Conservation (phyloP, 2,329 filamentous ascomycete species). For the Thielaviopsis euricoi region DNA sequence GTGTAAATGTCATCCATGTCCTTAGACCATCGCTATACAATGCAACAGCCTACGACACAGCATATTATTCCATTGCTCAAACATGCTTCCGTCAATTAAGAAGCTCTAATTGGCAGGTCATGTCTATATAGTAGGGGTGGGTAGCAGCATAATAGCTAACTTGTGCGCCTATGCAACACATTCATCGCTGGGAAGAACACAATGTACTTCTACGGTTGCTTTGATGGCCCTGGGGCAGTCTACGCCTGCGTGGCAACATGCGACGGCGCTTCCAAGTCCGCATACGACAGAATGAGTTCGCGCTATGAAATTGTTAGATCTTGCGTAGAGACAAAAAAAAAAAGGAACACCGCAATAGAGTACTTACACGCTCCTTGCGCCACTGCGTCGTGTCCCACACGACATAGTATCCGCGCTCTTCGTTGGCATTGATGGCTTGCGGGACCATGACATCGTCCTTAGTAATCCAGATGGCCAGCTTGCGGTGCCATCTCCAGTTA, state of each 20-base stretch:
- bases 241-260: not conserved
- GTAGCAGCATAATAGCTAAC: not conserved
- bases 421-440: slow-evolving; percentile 37
- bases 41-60: not conserved
- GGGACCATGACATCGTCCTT: slow-evolving; percentile 52
- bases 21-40: not conserved
- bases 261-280: slow-evolving; percentile 36
- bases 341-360: too few relatives aligned
- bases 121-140: not conserved
- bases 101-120: not conserved
- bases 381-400: slow-evolving; percentile 47
- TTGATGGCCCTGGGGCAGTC: not conserved
- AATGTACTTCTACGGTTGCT: not conserved
- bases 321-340: not conserved
- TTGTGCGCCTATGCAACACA: not conserved
- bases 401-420: slow-evolving; percentile 50
- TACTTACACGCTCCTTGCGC: slow-evolving; percentile 45
- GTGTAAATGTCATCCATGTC: not conserved
- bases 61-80: not conserved
- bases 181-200: not conserved
- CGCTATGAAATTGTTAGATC: slow-evolving; percentile 24
- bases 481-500: slow-evolving; percentile 55
- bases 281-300: slow-evolving; percentile 44
- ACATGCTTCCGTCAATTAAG: not conserved
- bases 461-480: slow-evolving; percentile 48